Conservation (phyloP, 2,329 filamentous ascomycete genomes). For the Clarireedia monteithiana region DNA sequence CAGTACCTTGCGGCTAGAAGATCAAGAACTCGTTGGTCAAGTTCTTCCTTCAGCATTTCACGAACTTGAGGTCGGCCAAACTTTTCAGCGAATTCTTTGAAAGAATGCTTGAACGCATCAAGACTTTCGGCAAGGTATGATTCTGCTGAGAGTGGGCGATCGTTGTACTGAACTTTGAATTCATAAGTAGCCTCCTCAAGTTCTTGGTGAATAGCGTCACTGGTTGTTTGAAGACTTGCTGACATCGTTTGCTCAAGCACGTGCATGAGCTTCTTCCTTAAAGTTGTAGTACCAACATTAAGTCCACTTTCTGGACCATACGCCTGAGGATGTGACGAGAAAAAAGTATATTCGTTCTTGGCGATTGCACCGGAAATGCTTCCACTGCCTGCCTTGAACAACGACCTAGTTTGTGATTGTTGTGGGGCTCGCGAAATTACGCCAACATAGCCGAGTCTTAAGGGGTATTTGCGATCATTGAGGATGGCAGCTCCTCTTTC, state of each 20-base stretch:
- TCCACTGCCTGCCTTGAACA: constrained; percentile 76
- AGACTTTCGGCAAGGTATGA: constrained; percentile 93
- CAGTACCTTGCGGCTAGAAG: constrained; percentile 89
- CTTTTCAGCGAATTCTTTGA: constrained; percentile 83
- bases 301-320: constrained; percentile 69
- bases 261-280: constrained; percentile 94
- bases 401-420: constrained; percentile 41
- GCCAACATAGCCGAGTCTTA: constrained; percentile 92
- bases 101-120: constrained; percentile 95
- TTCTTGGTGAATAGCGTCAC: constrained; percentile 88
- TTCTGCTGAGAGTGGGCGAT: constrained; percentile 87
- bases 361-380: constrained; percentile 76
- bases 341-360: constrained; percentile 83
- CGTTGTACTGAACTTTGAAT: constrained; percentile 99
- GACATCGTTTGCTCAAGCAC: constrained; percentile 98
- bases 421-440: constrained; percentile 77
- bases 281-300: constrained; percentile 71
- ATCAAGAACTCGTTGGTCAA: constrained; percentile 92
- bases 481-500: constrained; percentile 70
- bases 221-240: constrained; percentile 77
- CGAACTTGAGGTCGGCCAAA: constrained; percentile 89
- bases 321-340: constrained; percentile 72
- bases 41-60: constrained; percentile 79
- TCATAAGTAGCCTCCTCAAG: constrained; percentile 96
- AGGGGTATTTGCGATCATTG: constrained; percentile 83